These are phyloP conservation scores for Penicillium brevicompactum DNA, from an alignment of 2,329 filamentous ascomycete genomes.

Conservation along the genomic window DNA sequence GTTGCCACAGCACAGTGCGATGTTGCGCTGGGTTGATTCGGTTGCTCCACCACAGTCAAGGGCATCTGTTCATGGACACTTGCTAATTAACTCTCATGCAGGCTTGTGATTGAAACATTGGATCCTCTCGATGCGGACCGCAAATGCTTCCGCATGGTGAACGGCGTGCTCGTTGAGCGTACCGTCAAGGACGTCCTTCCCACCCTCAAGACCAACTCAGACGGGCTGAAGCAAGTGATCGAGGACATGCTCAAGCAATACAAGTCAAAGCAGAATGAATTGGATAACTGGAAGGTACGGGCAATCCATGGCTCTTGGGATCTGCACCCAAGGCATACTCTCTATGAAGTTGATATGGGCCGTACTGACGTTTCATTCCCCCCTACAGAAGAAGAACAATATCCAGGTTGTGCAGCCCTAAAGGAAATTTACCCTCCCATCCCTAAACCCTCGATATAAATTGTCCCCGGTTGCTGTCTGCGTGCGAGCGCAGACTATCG, in stretches of 20 bases:
- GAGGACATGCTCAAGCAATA: slow-evolving; percentile 97
- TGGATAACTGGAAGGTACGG: slow-evolving; percentile 97
- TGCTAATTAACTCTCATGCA: slow-evolving; percentile 41
- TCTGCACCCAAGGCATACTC: neutral
- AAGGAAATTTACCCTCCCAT: slow-evolving; percentile 7
- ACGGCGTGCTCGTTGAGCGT: slow-evolving; percentile 91
- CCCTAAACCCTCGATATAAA: slow-evolving; percentile 12
- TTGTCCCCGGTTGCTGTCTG: slow-evolving; percentile 4
- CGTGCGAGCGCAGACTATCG: slow-evolving; percentile 13
- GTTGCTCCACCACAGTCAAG: neutral
- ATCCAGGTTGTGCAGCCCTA: slow-evolving; percentile 52
- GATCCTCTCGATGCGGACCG: slow-evolving; percentile 78
- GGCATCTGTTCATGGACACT: slow-evolving; percentile 9
- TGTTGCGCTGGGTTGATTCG: neutral
- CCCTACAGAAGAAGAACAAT: slow-evolving; percentile 50
- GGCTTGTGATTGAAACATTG: slow-evolving; percentile 91
- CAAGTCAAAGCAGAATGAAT: slow-evolving; percentile 88
- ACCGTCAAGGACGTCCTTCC: slow-evolving; percentile 92
- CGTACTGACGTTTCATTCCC: slow-evolving; percentile 8
- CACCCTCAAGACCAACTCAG: slow-evolving; percentile 87
- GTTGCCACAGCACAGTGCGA: neutral
- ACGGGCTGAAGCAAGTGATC: slow-evolving; percentile 89
- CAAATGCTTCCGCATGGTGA: slow-evolving; percentile 99
- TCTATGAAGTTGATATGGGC: neutral
- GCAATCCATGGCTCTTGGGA: neutral